Evolutionary conservation across 2,329 filamentous ascomycete species (phyloP).

Genomic region (Penicillium sp.): DNA sequence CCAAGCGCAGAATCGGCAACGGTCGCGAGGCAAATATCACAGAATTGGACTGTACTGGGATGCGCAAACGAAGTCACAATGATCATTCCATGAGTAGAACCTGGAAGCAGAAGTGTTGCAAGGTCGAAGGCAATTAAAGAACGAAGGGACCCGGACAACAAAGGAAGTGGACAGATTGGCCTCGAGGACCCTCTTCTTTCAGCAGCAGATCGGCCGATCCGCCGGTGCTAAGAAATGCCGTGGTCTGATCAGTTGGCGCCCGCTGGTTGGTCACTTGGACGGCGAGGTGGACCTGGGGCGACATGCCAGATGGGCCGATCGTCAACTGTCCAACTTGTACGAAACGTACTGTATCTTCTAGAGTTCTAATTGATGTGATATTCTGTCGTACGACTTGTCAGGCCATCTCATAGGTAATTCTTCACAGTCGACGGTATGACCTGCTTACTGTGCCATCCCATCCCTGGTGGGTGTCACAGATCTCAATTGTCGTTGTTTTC

Average conservation of each 20-base stretch:
- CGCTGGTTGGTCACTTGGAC: not conserved
- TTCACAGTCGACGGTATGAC: not conserved
- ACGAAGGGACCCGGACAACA: not conserved
- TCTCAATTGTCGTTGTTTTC: not conserved
- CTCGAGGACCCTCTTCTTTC: not conserved
- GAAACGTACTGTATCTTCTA: too few species aligned
- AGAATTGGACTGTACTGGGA: not conserved
- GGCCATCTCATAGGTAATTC: not conserved
- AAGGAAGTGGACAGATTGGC: constrained; percentile 6
- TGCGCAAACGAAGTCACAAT: not conserved
- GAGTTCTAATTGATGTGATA: too few species aligned
- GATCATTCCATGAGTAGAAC: not conserved
- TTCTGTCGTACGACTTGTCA: not conserved
- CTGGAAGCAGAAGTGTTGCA: not conserved
- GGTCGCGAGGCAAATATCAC: not conserved
- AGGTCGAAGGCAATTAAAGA: not conserved
- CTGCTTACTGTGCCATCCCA: not conserved
- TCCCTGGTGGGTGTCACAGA: not conserved
- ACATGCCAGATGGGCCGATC: not conserved
- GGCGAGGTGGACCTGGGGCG: not conserved
- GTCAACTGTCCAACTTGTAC: not conserved
- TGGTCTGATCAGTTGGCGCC: not conserved
- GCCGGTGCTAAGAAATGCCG: constrained; percentile 4
- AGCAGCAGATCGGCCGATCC: constrained; percentile 4
- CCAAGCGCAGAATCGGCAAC: constrained; percentile 1